These are phyloP conservation scores for Heracleum sosnowskyi DNA, from an alignment of 129 eudicot species.

Conservation along the genomic window DNA sequence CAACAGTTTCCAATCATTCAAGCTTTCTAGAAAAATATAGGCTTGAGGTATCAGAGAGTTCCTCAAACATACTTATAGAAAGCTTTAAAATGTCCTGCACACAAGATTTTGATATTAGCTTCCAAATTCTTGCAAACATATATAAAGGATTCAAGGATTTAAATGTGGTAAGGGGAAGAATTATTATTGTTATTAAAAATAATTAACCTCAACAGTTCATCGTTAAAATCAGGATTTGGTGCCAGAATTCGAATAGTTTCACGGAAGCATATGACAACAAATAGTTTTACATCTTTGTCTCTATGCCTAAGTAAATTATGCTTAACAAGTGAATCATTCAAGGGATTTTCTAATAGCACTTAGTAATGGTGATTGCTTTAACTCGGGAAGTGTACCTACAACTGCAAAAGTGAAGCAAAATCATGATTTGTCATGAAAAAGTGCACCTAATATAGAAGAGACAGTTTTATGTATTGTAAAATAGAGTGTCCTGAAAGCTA, in stretches of 20 bases:
- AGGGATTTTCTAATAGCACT: slow-evolving; percentile 54
- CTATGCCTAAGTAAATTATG: slow-evolving; percentile 66
- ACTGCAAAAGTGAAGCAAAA: slow-evolving; percentile 37
- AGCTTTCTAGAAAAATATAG: slow-evolving; percentile 64
- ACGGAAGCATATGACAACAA: slow-evolving; percentile 72
- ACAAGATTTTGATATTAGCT: slow-evolving; percentile 16
- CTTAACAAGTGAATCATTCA: slow-evolving; percentile 64
- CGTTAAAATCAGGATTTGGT: slow-evolving; percentile 67
- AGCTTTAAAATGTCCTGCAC: slow-evolving; percentile 72
- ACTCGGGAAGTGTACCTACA: slow-evolving; percentile 40
- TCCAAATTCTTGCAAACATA: not conserved
- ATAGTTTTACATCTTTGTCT: slow-evolving; percentile 81
- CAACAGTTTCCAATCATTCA: slow-evolving; percentile 69
- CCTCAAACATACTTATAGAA: slow-evolving; percentile 65
- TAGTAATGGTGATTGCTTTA: slow-evolving; percentile 53
- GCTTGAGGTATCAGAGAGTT: slow-evolving; percentile 55
- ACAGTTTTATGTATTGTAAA: not conserved
- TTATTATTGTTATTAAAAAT: not conserved
- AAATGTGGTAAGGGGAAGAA: not conserved
- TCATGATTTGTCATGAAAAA: slow-evolving; percentile 5
- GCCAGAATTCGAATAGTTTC: slow-evolving; percentile 88
- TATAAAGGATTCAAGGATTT: not conserved
- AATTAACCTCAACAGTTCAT: slow-evolving; percentile 54
- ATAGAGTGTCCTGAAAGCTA: not conserved
- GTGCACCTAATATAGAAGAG: not conserved